Evolutionary conservation across 2,329 filamentous ascomycete genomes (phyloP).

Genomic region (Achaetomium macrosporum): DNA sequence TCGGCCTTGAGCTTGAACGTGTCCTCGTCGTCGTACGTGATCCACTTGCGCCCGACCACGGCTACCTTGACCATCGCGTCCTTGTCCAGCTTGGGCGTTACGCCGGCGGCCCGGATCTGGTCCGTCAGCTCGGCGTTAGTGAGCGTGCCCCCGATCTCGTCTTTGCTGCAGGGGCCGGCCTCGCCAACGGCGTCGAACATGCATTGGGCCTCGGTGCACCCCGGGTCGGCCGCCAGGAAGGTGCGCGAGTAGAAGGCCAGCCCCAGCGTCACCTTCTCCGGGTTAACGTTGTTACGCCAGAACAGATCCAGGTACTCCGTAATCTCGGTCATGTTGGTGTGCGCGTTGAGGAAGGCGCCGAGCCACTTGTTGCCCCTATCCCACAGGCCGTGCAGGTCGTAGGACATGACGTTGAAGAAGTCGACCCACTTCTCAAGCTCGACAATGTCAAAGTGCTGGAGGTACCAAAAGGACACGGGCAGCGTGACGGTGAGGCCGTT

Average conservation of each 20-base stretch:
- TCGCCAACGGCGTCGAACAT: conserved; percentile 25
- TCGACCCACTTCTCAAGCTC: conserved; percentile 27
- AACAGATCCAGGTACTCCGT: conserved; percentile 39
- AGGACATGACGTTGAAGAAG: conserved; percentile 42
- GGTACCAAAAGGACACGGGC: conserved; percentile 27
- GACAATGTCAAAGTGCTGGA: conserved; percentile 25
- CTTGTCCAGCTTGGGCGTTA: too few relatives aligned
- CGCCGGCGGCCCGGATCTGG: too few relatives aligned
- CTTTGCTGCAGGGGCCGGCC: conserved; percentile 28
- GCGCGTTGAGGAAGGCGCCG: conserved; percentile 32
- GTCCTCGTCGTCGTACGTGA: not conserved
- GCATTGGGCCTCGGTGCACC: conserved; percentile 29
- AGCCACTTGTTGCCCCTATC: conserved; percentile 26
- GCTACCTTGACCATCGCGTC: too few relatives aligned
- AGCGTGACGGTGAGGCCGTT: conserved; percentile 26
- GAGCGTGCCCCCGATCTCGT: too few relatives aligned
- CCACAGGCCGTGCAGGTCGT: conserved; percentile 41
- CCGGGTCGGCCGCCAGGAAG: conserved; percentile 26
- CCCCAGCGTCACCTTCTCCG: conserved; percentile 39
- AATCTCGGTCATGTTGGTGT: conserved; percentile 46
- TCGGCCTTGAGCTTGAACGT: not conserved
- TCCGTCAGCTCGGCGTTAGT: not conserved
- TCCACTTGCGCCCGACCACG: not conserved
- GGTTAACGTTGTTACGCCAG: conserved; percentile 41
- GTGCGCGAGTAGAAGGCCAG: conserved; percentile 41